phyloP scores from a whole-genome alignment of 2,329 filamentous ascomycete genomes.

The Penicillium sp. region DNA sequence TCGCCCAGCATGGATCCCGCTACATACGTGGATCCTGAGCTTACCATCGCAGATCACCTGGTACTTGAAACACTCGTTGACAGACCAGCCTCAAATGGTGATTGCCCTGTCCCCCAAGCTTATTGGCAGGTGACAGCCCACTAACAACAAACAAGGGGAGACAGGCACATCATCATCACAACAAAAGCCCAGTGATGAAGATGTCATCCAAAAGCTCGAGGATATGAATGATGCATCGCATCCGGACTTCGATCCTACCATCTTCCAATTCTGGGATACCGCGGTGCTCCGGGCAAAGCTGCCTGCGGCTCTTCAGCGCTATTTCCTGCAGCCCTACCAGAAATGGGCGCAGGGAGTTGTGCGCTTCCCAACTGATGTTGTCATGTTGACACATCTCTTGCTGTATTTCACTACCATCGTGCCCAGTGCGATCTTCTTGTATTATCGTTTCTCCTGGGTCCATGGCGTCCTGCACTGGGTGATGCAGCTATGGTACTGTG shows the following conservation, averaged over 20 bases:
- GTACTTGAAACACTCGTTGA: conserved; percentile 42
- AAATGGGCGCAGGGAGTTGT: conserved; percentile 58
- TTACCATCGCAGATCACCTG: conserved; percentile 43
- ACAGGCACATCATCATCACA: conserved; percentile 11
- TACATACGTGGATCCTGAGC: conserved; percentile 33
- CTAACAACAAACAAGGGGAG: conserved; percentile 10
- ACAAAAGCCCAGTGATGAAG: conserved; percentile 16
- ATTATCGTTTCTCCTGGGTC: conserved; percentile 64
- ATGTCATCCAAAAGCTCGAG: conserved; percentile 48
- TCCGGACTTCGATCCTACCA: conserved; percentile 56
- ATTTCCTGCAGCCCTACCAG: conserved; percentile 63
- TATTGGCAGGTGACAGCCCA: neutral
- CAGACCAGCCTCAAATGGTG: conserved; percentile 26
- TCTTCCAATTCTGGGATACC: conserved; percentile 56
- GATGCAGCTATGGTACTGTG: conserved; percentile 69
- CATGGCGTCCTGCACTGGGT: conserved; percentile 67
- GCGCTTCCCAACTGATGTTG: conserved; percentile 69
- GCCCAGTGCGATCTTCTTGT: conserved; percentile 68
- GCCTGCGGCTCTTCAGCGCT: conserved; percentile 46
- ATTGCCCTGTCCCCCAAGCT: neutral
- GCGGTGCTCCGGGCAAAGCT: conserved; percentile 43
- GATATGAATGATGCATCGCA: conserved; percentile 53
- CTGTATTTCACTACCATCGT: conserved; percentile 70
- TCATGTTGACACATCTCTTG: conserved; percentile 75
- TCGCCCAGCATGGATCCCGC: conserved; percentile 29